Conservation (phyloP, 2,329 filamentous ascomycete genomes). For the Rhynchosporium secalis region DNA sequence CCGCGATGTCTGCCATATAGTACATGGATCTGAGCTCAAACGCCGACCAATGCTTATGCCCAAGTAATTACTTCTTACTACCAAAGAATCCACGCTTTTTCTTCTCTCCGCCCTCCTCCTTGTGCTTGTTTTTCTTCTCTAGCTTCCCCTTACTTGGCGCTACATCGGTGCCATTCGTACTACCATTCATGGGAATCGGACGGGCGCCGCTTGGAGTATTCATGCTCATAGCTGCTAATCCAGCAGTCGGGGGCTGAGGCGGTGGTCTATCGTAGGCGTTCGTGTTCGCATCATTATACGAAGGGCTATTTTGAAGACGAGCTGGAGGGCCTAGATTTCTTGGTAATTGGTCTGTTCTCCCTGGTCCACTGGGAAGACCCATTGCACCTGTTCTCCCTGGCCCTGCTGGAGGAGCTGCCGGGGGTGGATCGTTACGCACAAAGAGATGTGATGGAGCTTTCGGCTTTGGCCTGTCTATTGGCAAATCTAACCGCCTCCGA, state of each 20-base stretch:
- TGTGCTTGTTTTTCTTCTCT: conserved; percentile 54
- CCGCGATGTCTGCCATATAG: not conserved
- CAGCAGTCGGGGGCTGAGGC: conserved; percentile 36
- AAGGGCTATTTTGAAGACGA: conserved; percentile 30
- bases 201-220: conserved; percentile 30
- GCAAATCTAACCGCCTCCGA: conserved; percentile 75
- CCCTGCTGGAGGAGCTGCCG: conserved; percentile 41
- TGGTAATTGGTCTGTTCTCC: conserved; percentile 34
- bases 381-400: conserved; percentile 22
- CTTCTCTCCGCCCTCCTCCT: conserved; percentile 44
- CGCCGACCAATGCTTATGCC: conserved; percentile 17
- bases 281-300: conserved; percentile 13
- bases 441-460: conserved; percentile 84
- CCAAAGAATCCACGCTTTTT: conserved; percentile 60
- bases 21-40: conserved; percentile 14
- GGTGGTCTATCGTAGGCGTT: conserved; percentile 27
- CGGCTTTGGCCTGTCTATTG: conserved; percentile 75
- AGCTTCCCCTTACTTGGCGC: conserved; percentile 45
- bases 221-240: conserved; percentile 33
- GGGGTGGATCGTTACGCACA: conserved; percentile 63
- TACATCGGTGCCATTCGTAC: conserved; percentile 30
- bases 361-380: conserved; percentile 27
- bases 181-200: conserved; percentile 35
- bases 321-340: conserved; percentile 33
- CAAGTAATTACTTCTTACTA: conserved; percentile 37